A percentile compares a stretch with the other conserved stretches of the same genome.
Evolutionary conservation across 2,329 filamentous ascomycete genomes (phyloP).

Genomic region (Colletotrichum melonis): DNA sequence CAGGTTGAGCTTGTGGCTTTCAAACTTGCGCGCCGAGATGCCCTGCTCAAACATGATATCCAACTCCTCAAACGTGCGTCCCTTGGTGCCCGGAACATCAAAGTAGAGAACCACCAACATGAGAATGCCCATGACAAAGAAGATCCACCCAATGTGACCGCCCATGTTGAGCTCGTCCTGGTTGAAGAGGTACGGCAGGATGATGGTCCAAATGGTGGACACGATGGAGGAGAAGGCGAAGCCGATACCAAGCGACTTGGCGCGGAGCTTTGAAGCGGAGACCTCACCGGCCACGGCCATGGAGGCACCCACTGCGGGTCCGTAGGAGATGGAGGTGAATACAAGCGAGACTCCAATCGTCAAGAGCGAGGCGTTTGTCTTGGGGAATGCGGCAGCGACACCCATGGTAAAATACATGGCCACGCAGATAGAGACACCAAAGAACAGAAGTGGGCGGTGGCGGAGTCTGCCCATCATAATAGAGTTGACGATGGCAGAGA

Average conservation of each 20-base stretch:
- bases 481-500: conserved; percentile 37
- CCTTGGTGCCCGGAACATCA: conserved; percentile 43
- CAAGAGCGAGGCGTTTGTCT: conserved; percentile 31
- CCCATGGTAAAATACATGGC: conserved; percentile 40
- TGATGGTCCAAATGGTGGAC: conserved; percentile 37
- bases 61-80: conserved; percentile 45
- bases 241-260: conserved; percentile 33
- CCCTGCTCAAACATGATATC: conserved; percentile 41
- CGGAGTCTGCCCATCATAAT: conserved; percentile 38
- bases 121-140: conserved; percentile 45
- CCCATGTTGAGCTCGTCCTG: conserved; percentile 48
- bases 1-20: conserved; percentile 24
- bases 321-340: conserved; percentile 38
- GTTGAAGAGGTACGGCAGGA: conserved; percentile 44
- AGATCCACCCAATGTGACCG: conserved; percentile 54
- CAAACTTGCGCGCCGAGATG: conserved; percentile 31
- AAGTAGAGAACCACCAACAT: conserved; percentile 43
- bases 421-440: conserved; percentile 35
- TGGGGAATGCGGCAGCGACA: conserved; percentile 35
- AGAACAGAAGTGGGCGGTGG: conserved; percentile 39
- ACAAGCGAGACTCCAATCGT: conserved; percentile 38
- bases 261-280: conserved; percentile 27
- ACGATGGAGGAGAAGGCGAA: conserved; percentile 25
- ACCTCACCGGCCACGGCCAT: conserved; percentile 34
- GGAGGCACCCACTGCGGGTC: conserved; percentile 37